Evolutionary conservation across 1,284 basidiomycete genomes (phyloP).

Genomic region (Ganoderma sinense): DNA sequence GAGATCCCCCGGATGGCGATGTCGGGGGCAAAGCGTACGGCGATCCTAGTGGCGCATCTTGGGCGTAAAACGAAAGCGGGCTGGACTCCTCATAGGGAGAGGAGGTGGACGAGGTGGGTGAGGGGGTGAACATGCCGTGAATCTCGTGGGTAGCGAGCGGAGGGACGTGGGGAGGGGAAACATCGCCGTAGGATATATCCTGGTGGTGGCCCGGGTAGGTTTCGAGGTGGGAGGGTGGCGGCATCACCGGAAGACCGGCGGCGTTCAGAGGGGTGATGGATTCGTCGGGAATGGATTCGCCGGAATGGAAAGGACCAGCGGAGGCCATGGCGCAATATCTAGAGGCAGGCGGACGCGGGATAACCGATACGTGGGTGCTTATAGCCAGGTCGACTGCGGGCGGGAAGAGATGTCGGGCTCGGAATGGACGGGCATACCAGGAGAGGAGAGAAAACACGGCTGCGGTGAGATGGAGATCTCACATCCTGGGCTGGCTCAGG

Average conservation of each 20-base stretch:
- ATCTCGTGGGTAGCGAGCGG: background rate
- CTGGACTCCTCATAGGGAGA: slow-evolving; percentile 4
- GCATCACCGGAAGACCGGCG: slow-evolving; percentile 5
- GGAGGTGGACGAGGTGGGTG: slow-evolving; percentile 10
- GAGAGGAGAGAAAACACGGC: background rate
- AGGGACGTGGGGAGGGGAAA: slow-evolving; percentile 2
- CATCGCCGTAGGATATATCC: background rate
- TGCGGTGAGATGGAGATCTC: background rate
- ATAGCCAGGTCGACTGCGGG: background rate
- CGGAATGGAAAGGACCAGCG: background rate
- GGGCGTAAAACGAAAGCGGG: slow-evolving; percentile 12
- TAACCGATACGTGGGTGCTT: background rate
- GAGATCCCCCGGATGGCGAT: background rate
- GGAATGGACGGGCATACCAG: background rate
- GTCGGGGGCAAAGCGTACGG: slow-evolving; percentile 12
- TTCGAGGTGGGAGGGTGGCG: slow-evolving; percentile 20
- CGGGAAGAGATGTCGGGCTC: background rate
- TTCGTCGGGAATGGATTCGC: background rate
- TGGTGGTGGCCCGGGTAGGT: slow-evolving; percentile 15
- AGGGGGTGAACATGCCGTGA: slow-evolving; percentile 27
- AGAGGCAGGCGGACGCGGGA: background rate
- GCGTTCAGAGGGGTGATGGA: slow-evolving; percentile 6
- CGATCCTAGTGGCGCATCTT: slow-evolving; percentile 1
- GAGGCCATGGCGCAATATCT: slow-evolving; percentile 6
- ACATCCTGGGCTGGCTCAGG: background rate